A percentile compares a stretch with the other conserved stretches of the same genome.
Evolutionary conservation across 352 stramenopile species (phyloP).

Genomic region (Nothophytophthora sp.): DNA sequence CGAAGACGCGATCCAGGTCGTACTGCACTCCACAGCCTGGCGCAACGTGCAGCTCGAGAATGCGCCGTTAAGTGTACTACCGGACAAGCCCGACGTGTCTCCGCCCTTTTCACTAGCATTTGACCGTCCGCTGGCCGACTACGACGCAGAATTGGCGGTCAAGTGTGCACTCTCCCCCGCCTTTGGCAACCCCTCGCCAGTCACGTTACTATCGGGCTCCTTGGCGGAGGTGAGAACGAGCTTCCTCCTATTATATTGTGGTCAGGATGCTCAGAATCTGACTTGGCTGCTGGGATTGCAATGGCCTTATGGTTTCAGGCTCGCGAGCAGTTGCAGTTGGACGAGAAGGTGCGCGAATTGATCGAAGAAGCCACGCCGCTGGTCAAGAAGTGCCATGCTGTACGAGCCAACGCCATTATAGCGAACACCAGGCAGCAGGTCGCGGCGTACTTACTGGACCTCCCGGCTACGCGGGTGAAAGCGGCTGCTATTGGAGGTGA

Average conservation of each 20-base stretch:
- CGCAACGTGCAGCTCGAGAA: slow-evolving; percentile 38
- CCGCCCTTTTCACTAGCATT: slow-evolving; percentile 36
- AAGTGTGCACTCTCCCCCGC: slow-evolving; percentile 30
- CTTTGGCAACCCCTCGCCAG: slow-evolving; percentile 14
- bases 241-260: not conserved
- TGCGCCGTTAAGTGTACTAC: slow-evolving; percentile 46
- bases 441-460: slow-evolving; percentile 32
- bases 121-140: slow-evolving; percentile 43
- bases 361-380: slow-evolving; percentile 44
- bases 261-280: too few species aligned
- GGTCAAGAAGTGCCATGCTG: slow-evolving; percentile 33
- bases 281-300: too few species aligned
- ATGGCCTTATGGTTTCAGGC: slow-evolving; percentile 3
- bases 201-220: slow-evolving; percentile 27
- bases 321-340: slow-evolving; percentile 18
- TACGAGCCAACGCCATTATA: slow-evolving; percentile 34
- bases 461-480: slow-evolving; percentile 29
- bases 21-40: slow-evolving; percentile 70
- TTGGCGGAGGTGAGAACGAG: slow-evolving; percentile 15
- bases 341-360: slow-evolving; percentile 32
- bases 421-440: slow-evolving; percentile 43
- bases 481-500: slow-evolving; percentile 15
- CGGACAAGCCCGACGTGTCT: slow-evolving; percentile 15
- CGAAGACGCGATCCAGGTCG: slow-evolving; percentile 44
- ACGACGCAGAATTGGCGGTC: slow-evolving; percentile 27